A percentile compares a stretch with the other conserved stretches of the same genome.
These are phyloP conservation scores for Astrothelium macrocarpum DNA, from an alignment of 495 filamentous ascomycete species.

Conservation along the genomic window DNA sequence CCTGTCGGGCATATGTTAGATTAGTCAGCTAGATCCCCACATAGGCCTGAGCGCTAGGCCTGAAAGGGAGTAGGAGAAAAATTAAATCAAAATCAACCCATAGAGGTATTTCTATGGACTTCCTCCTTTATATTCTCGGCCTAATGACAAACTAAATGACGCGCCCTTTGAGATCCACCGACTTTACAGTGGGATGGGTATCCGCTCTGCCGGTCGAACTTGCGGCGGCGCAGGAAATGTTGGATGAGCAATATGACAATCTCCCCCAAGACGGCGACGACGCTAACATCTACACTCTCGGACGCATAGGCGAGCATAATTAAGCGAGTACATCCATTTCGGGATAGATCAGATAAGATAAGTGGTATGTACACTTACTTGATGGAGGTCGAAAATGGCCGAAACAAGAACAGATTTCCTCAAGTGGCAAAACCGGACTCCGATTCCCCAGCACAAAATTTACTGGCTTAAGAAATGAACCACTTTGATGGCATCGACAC, in stretches of 20 bases:
- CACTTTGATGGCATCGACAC: too few relatives aligned
- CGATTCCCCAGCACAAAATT: too few relatives aligned
- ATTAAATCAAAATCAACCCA: neutral
- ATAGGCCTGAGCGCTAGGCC: neutral
- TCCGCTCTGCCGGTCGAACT: neutral
- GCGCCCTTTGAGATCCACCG: neutral
- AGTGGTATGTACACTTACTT: too few relatives aligned
- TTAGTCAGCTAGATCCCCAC: neutral
- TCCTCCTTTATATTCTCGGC: neutral
- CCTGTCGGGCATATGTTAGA: too few relatives aligned
- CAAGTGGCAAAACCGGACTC: too few relatives aligned
- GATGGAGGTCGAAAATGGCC: too few relatives aligned
- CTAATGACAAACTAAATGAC: neutral
- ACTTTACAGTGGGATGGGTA: neutral
- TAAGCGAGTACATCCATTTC: too few relatives aligned
- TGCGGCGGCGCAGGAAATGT: neutral
- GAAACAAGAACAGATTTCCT: too few relatives aligned
- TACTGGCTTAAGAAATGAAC: too few relatives aligned
- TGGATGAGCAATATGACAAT: neutral
- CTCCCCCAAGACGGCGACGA: conserved; percentile 15
- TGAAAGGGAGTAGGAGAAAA: neutral
- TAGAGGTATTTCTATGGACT: neutral
- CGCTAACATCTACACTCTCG: conserved; percentile 31
- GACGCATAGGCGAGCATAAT: conserved; percentile 34
- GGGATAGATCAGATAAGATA: too few relatives aligned